Evolutionary conservation across 352 stramenopile genomes (phyloP).

Genomic region (Globisporangium camurandrum): DNA sequence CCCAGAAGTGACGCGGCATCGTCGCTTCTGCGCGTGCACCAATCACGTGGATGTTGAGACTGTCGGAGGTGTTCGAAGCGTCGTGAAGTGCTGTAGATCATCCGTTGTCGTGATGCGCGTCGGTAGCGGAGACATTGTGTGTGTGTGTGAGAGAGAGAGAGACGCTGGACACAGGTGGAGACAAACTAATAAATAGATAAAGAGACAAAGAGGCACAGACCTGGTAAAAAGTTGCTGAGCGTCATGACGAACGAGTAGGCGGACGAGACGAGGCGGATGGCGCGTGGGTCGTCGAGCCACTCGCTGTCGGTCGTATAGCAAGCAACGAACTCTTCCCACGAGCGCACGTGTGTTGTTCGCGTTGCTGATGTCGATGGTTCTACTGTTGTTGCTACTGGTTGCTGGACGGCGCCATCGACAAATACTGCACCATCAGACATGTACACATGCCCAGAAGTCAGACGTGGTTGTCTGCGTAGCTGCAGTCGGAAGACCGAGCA

Average conservation of each 20-base stretch:
- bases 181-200: no score
- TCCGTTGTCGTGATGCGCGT: no score
- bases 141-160: no score
- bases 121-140: no score
- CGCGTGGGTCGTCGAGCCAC: conserved; percentile 26
- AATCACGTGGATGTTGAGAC: conserved; percentile 30
- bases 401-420: not conserved
- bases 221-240: conserved; percentile 34
- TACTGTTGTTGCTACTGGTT: not conserved
- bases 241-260: conserved; percentile 70
- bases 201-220: conserved; percentile 4
- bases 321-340: conserved; percentile 41
- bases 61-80: not conserved
- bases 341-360: conserved; percentile 4
- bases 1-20: conserved; percentile 67
- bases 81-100: not conserved
- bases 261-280: conserved; percentile 47
- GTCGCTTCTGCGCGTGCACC: conserved; percentile 65
- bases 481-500: no score
- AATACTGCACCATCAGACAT: conserved; percentile 2
- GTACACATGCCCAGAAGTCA: not conserved
- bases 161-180: no score
- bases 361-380: not conserved
- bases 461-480: not conserved
- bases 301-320: conserved; percentile 22